Evolutionary conservation across 495 filamentous ascomycete species (phyloP).

Genomic region (Lindgomyces ingoldianus): DNA sequence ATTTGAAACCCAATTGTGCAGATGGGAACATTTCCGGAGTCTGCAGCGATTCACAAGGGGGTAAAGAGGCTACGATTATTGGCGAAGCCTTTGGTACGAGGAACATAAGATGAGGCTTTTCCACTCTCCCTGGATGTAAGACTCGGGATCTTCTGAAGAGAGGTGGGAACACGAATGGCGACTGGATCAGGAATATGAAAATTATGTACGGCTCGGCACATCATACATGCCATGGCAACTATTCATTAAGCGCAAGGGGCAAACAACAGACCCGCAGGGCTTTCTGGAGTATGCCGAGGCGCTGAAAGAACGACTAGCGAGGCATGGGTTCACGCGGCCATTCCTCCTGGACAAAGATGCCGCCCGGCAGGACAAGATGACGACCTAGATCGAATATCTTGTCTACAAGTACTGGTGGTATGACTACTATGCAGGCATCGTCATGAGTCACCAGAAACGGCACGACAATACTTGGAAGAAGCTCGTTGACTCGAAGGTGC

Average conservation of each 20-base stretch:
- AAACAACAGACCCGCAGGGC: conserved; percentile 3
- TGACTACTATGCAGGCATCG: background rate
- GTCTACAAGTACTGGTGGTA: conserved; percentile 15
- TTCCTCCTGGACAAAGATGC: conserved; percentile 1
- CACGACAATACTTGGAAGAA: conserved; percentile 9
- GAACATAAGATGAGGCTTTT: background rate
- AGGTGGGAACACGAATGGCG: background rate
- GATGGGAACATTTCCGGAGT: conserved; percentile 1
- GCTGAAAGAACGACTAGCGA: conserved; percentile 1
- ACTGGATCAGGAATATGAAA: background rate
- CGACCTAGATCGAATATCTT: conserved; percentile 10
- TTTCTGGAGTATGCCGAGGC: conserved; percentile 2
- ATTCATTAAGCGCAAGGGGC: background rate
- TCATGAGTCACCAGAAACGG: background rate
- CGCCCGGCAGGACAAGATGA: background rate
- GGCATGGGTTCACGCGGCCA: conserved; percentile 7
- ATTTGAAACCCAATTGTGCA: background rate
- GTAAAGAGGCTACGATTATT: conserved; percentile 5
- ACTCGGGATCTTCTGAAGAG: background rate
- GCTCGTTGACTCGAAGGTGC: conserved; percentile 11
- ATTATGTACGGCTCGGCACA: conserved; percentile 3
- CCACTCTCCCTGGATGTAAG: background rate
- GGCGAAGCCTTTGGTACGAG: conserved; percentile 2
- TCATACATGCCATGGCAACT: conserved; percentile 1
- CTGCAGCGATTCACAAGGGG: background rate